A percentile compares a stretch with the other conserved stretches of the same genome.
These are phyloP conservation scores for Apiosordaria backusii DNA, from an alignment of 495 filamentous ascomycete species.

Conservation along the genomic window DNA sequence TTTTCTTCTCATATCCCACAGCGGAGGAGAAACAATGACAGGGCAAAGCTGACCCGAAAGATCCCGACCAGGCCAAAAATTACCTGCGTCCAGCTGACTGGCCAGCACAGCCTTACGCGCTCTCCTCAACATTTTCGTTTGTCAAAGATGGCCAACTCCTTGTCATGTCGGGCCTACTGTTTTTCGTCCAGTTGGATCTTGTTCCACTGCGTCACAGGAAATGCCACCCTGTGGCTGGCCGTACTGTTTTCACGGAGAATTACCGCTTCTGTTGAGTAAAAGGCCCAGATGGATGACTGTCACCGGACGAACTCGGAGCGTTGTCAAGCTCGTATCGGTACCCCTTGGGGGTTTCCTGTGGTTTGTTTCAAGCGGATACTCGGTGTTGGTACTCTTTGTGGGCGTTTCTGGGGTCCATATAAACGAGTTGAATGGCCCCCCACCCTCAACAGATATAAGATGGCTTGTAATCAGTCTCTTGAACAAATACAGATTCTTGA, in stretches of 20 bases:
- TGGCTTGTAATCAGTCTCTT: not conserved
- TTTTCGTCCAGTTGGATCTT: slow-evolving; percentile 1
- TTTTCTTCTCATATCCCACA: not conserved
- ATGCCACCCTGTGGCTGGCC: not conserved
- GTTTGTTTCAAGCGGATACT: not conserved
- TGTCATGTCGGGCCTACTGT: not conserved
- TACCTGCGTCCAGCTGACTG: slow-evolving; percentile 19
- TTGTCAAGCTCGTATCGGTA: not conserved
- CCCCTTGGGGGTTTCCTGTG: not conserved
- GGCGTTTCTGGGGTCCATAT: not conserved
- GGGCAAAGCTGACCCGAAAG: slow-evolving; percentile 18
- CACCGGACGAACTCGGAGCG: slow-evolving; percentile 17
- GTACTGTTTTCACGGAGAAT: slow-evolving; percentile 1
- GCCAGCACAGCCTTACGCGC: slow-evolving; percentile 6
- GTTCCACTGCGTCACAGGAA: not conserved
- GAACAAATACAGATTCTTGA: not conserved
- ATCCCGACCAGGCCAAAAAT: slow-evolving; percentile 16
- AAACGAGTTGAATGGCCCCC: not conserved
- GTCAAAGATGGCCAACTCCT: not conserved
- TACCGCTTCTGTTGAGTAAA: not conserved
- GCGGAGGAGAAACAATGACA: slow-evolving; percentile 4
- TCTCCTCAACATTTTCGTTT: not conserved
- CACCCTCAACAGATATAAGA: not conserved
- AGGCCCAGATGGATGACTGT: not conserved
- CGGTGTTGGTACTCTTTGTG: slow-evolving; percentile 2